Evolutionary conservation across 192 early-diverging fungal genomes (phyloP).

Genomic region (Pilobolus umbonatus): DNA sequence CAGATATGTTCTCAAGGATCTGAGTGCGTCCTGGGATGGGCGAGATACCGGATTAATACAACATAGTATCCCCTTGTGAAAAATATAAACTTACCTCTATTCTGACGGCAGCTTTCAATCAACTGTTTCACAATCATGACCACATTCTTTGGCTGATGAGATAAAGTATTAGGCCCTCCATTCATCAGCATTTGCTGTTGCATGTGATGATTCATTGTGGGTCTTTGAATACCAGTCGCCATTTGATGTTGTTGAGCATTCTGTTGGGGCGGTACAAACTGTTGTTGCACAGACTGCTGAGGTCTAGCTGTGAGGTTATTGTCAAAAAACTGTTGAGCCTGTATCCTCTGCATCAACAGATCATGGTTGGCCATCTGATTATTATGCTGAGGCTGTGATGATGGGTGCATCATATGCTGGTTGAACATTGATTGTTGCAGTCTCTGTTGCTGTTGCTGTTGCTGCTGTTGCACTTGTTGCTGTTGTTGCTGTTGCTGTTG

Average conservation of each 20-base stretch:
- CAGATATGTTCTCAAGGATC: slow-evolving; percentile 28
- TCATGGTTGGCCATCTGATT: slow-evolving; percentile 6
- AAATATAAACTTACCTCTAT: slow-evolving; percentile 27
- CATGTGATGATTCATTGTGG: slow-evolving; percentile 5
- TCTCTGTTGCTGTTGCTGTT: slow-evolving; percentile 10
- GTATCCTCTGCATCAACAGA: slow-evolving; percentile 5
- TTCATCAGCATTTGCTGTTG: background rate
- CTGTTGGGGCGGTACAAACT: slow-evolving; percentile 3
- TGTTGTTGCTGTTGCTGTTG: slow-evolving; percentile 16
- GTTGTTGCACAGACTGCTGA: slow-evolving; percentile 28
- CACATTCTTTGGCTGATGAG: slow-evolving; percentile 28
- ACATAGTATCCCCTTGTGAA: background rate
- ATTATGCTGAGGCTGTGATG: background rate
- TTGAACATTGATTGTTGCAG: background rate
- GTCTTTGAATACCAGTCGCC: slow-evolving; percentile 1
- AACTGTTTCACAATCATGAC: slow-evolving; percentile 34
- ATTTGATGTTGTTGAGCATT: background rate
- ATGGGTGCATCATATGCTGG: no score
- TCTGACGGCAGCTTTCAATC: slow-evolving; percentile 34
- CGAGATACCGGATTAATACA: background rate
- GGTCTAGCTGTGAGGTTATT: slow-evolving; percentile 20
- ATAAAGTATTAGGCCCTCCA: background rate
- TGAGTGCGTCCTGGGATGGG: slow-evolving; percentile 20
- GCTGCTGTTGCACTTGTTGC: slow-evolving; percentile 13
- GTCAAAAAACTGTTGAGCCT: slow-evolving; percentile 17